Base-by-base conservation (phyloP, 139 green algal genomes). In the Tetradesmus obliquus region DNA sequence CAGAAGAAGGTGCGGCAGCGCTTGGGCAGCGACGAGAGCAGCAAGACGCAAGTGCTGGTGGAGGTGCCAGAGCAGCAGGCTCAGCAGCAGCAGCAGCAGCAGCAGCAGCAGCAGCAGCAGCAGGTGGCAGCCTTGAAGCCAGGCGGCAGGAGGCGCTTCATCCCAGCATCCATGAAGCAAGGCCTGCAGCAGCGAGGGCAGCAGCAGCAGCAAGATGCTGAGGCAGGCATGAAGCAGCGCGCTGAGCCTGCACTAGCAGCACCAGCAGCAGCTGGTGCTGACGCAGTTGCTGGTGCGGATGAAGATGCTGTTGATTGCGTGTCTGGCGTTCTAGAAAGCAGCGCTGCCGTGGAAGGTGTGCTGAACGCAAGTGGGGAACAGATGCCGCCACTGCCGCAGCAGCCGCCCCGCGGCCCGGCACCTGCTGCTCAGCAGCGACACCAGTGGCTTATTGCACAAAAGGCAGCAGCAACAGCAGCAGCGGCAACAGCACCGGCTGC, bases 391-490 rank as follows among this genome's bases (percentile, higher is more conserved):
- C 32, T 66, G 51, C 22, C 58, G 60, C 32, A 81, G 6, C n/a
- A 89, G 24, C 84, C 66, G 60, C 58, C 19, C 2, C 66, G 62
- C 4, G 60, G n/a, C 10, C 58, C 60, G 55, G 66, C 53, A 17
- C 32, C 19, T 32, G 54, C 19, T 55, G 19, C 17, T 13, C 57
- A 82, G 86, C 86, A 82, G 86, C 62, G 17, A 54, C 66, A 82
- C 13, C 86, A 83, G 66, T n/a, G 76, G 86, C 62, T 76, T 5
- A 76, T 76, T 76, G 66, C 66, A 24, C 69, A 66, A 32, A 86
- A 51, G 22, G 87, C 87, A 55, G 87, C 22, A 4, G 54, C 9
- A 57, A n/a, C 54, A 17, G 82, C 45, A 32, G 54, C 72, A 58
- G 54, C 54, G 8, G 87, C 87, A 86, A 1, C 72, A 19, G 72